Conservation (phyloP, 2,329 filamentous ascomycete species). For the Neopestalotiopsis sp. region DNA sequence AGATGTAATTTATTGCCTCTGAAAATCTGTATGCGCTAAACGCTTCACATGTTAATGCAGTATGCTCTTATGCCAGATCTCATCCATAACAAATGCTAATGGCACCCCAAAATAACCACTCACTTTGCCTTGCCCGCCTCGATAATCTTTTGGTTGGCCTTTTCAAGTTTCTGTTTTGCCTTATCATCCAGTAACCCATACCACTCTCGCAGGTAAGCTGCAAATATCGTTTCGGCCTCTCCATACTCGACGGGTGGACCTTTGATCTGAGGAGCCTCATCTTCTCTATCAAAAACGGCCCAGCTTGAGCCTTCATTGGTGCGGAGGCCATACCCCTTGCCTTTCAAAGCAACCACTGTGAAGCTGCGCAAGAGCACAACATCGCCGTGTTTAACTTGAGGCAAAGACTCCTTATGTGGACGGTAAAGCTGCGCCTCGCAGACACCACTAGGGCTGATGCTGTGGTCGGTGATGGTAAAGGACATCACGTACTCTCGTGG, state of each 20-base stretch:
- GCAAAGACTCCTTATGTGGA: conserved; percentile 62
- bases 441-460: conserved; percentile 54
- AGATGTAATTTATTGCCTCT: background rate
- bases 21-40: background rate
- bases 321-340: conserved; percentile 60
- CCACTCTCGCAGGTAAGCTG: conserved; percentile 54
- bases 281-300: conserved; percentile 62
- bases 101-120: background rate
- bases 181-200: conserved; percentile 53
- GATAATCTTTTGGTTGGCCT: conserved; percentile 48
- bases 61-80: background rate
- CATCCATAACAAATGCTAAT: background rate
- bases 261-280: conserved; percentile 56
- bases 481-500: conserved; percentile 65
- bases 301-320: conserved; percentile 64
- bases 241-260: conserved; percentile 65
- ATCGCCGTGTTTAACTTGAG: conserved; percentile 60
- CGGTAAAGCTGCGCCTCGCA: conserved; percentile 64
- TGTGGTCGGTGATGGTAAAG: conserved; percentile 63
- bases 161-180: conserved; percentile 53
- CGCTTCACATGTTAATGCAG: background rate
- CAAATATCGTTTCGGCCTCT: conserved; percentile 55
- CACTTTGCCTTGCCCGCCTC: conserved; percentile 27
- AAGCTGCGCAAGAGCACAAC: conserved; percentile 64
- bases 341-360: conserved; percentile 57